These are phyloP conservation scores for Rubia balearica DNA, from an alignment of 305 asterid species.

Conservation along the genomic window DNA sequence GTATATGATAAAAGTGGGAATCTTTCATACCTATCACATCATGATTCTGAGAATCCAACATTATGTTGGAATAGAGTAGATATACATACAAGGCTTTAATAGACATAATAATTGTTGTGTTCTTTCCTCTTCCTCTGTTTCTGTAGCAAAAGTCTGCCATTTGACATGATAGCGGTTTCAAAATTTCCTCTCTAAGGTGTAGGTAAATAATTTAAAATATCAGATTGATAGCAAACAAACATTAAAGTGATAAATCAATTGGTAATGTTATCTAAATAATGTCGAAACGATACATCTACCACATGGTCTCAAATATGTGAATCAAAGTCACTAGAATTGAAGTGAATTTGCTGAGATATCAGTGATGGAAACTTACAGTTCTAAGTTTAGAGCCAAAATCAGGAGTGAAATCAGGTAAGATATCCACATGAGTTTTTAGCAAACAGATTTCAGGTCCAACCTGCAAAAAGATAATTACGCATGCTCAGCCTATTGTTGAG, in stretches of 20 bases:
- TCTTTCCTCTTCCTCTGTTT: neutral
- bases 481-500: neutral
- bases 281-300: neutral
- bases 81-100: neutral
- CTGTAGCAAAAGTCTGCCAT: neutral
- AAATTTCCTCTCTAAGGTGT: neutral
- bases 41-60: too few species aligned
- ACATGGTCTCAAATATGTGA: neutral
- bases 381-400: constrained; percentile 92
- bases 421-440: constrained; percentile 95
- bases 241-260: neutral
- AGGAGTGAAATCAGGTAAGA: constrained; percentile 87
- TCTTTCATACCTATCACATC: too few species aligned
- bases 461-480: constrained; percentile 31
- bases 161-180: neutral
- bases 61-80: too few species aligned
- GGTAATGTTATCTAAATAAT: neutral
- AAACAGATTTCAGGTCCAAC: constrained; percentile 96
- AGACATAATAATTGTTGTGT: too few species aligned
- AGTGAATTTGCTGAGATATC: neutral
- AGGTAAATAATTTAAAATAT: neutral
- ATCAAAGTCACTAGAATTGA: neutral
- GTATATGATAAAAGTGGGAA: too few species aligned
- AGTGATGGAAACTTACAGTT: constrained; percentile 40
- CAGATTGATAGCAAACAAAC: neutral